Percentiles rank a stretch among this genome's conserved stretches.
phyloP scores from a whole-genome alignment of 169 alveolate genomes.

The Eimeria brunetti region DNA sequence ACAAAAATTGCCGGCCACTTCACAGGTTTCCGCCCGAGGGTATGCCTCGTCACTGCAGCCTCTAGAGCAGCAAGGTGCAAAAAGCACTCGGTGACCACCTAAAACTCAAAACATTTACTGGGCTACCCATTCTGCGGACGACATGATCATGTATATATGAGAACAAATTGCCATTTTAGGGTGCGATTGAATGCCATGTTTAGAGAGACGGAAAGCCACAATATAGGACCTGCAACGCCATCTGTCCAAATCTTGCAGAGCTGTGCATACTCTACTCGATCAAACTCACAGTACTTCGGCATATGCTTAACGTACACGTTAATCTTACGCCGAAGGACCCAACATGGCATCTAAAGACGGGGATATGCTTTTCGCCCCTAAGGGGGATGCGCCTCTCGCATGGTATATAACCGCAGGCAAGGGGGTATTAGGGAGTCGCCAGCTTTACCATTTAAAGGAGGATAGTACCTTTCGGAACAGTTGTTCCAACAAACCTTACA shows the following conservation, averaged over 20 bases:
- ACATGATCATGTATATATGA: background rate
- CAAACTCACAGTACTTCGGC: background rate
- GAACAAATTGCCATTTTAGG: background rate
- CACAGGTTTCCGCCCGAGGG: background rate
- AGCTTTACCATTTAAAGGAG: background rate
- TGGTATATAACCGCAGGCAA: too few species aligned
- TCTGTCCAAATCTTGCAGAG: background rate
- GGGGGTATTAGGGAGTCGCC: background rate
- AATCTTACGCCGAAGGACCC: too few species aligned
- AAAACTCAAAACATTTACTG: background rate
- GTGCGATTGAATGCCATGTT: background rate
- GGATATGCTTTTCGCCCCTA: background rate
- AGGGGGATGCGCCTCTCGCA: background rate
- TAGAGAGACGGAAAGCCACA: background rate
- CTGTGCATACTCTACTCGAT: background rate
- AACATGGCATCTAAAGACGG: background rate
- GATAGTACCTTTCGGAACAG: background rate
- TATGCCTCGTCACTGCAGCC: background rate
- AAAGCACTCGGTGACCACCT: background rate
- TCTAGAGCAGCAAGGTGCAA: background rate
- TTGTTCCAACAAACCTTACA: background rate
- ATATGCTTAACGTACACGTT: background rate
- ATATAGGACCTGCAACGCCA: background rate
- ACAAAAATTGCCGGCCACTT: background rate
- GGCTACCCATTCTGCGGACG: background rate